Percentiles rank a stretch among this genome's conserved stretches.
Conservation (phyloP, 2,329 filamentous ascomycete species). For the Fusarium pininemorale region DNA sequence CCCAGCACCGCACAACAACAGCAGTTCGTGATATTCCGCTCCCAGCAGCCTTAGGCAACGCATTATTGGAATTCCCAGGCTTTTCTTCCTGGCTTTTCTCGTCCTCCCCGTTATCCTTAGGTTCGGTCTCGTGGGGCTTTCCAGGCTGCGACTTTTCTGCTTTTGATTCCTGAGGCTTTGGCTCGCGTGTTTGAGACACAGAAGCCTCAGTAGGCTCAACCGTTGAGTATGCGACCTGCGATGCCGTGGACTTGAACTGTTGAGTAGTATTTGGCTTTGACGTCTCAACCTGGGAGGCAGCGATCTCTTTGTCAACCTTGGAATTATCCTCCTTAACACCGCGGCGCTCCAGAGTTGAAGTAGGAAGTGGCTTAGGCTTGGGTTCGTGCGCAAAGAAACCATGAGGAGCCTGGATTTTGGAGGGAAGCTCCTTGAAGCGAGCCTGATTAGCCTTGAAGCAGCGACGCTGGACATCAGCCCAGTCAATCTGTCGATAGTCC, state of each 20-base stretch:
- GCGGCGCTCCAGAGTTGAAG: slow-evolving; percentile 13
- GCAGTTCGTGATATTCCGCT: slow-evolving; percentile 63
- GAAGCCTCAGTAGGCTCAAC: neutral
- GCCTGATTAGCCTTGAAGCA: slow-evolving; percentile 77
- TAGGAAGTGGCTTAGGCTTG: slow-evolving; percentile 1
- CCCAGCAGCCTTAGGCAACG: neutral
- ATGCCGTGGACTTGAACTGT: neutral
- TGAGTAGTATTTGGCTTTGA: slow-evolving; percentile 6
- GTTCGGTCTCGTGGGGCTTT: slow-evolving; percentile 6
- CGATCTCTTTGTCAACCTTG: slow-evolving; percentile 16
- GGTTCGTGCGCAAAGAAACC: slow-evolving; percentile 62
- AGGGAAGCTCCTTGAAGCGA: slow-evolving; percentile 68
- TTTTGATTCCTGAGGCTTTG: neutral
- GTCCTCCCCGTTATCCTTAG: neutral
- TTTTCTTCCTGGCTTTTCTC: neutral
- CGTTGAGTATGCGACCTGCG: neutral
- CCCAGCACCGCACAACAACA: slow-evolving; percentile 84
- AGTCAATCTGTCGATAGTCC: slow-evolving; percentile 80
- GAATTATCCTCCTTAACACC: slow-evolving; percentile 24
- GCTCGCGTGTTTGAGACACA: neutral
- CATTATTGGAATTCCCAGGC: neutral
- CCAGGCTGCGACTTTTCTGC: neutral
- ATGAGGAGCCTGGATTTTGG: slow-evolving; percentile 52
- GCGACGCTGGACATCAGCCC: slow-evolving; percentile 79
- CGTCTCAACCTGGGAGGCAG: slow-evolving; percentile 8